These are phyloP conservation scores for Oenanthe sinensis DNA, from an alignment of 129 eudicot genomes.

Conservation along the genomic window DNA sequence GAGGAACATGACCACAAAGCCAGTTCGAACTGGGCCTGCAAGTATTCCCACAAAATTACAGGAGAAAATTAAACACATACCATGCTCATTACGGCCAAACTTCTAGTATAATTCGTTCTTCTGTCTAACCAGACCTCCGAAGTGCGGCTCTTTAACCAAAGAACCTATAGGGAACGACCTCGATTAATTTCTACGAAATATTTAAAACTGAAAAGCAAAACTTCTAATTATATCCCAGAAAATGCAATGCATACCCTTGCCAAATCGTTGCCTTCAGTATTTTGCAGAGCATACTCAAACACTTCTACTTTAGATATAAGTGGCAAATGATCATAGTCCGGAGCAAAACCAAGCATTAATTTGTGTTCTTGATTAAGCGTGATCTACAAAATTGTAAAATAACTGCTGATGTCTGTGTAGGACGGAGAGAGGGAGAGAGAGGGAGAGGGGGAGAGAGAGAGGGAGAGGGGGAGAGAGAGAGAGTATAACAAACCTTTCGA, in stretches of 20 bases:
- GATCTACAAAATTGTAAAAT: slow-evolving; percentile 33
- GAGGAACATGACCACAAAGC: not conserved
- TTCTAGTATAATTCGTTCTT: slow-evolving; percentile 96
- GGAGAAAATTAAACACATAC: slow-evolving; percentile 24
- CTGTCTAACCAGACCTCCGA: slow-evolving; percentile 97
- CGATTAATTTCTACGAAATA: not conserved
- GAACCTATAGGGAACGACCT: slow-evolving; percentile 41
- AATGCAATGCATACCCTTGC: slow-evolving; percentile 57
- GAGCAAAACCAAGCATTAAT: slow-evolving; percentile 86
- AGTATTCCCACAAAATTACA: not conserved
- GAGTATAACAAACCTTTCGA: slow-evolving; percentile 48
- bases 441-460: not conserved
- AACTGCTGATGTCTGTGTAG: not conserved
- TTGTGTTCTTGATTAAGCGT: slow-evolving; percentile 90
- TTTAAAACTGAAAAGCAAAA: not conserved
- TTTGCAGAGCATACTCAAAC: slow-evolving; percentile 82
- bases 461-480: not conserved
- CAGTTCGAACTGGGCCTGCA: not conserved
- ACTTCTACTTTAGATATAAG: slow-evolving; percentile 95
- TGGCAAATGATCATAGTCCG: slow-evolving; percentile 92
- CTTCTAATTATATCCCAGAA: not conserved
- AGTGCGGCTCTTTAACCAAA: slow-evolving; percentile 97
- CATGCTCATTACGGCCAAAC: slow-evolving; percentile 99
- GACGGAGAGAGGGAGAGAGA: not conserved
- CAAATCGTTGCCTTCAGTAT: slow-evolving; percentile 92